Percentiles rank a stretch among this genome's conserved stretches.
Evolutionary conservation across 768 basidiomycete genomes (phyloP).

Genomic region (Hericium rajendrae): DNA sequence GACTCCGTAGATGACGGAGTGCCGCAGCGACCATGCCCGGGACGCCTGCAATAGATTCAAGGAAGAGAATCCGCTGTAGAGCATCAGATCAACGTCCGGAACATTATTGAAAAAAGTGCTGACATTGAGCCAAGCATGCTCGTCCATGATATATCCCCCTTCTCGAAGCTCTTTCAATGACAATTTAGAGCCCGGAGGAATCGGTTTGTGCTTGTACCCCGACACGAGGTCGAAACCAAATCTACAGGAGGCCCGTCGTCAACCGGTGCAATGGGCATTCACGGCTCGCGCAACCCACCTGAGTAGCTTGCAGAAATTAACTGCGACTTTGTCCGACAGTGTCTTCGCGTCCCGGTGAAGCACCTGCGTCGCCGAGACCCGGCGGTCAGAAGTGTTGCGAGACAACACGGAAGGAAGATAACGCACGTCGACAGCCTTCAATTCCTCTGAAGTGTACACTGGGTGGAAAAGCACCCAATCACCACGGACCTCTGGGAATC

Average conservation of each 20-base stretch:
- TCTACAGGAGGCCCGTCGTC: constrained; percentile 23
- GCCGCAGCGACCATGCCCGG: constrained; percentile 94
- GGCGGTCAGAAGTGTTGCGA: neutral
- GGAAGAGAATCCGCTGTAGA: constrained; percentile 46
- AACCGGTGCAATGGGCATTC: neutral
- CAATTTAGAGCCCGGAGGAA: constrained; percentile 54
- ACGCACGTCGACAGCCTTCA: constrained; percentile 61
- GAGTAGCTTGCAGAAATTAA: constrained; percentile 45
- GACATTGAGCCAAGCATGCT: constrained; percentile 69
- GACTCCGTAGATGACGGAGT: constrained; percentile 77
- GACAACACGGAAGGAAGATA: neutral
- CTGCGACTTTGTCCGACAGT: constrained; percentile 65
- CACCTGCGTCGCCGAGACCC: constrained; percentile 35
- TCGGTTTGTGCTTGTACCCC: constrained; percentile 68
- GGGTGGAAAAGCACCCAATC: constrained; percentile 94
- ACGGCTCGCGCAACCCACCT: constrained; percentile 25
- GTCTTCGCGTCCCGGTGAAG: constrained; percentile 58
- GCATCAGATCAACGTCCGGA: constrained; percentile 21
- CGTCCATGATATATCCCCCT: constrained; percentile 64
- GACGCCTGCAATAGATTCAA: constrained; percentile 90
- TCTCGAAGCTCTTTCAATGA: constrained; percentile 63
- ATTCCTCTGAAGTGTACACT: constrained; percentile 70
- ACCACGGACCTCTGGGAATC: constrained; percentile 31
- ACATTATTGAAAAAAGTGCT: neutral
- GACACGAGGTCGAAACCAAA: constrained; percentile 76